Evolutionary conservation across 1,284 basidiomycete species (phyloP).

Genomic region (Leccinum griseonigrum): DNA sequence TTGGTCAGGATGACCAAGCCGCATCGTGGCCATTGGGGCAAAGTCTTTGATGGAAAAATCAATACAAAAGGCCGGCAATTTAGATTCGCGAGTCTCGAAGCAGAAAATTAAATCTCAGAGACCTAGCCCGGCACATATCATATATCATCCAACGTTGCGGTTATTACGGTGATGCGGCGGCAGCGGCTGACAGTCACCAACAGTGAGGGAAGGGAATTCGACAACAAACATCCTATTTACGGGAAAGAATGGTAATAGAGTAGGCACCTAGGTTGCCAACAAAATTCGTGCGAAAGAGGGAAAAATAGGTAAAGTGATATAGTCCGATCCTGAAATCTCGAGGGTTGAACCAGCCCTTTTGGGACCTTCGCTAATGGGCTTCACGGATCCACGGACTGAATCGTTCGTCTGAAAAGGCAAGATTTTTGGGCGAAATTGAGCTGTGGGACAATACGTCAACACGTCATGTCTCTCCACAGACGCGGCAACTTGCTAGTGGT

Average conservation of each 20-base stretch:
- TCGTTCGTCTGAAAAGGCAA: conserved; percentile 9
- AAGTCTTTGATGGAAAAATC: conserved; percentile 15
- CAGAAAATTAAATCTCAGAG: conserved; percentile 22
- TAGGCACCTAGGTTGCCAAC: conserved; percentile 14
- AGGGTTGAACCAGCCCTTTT: background rate
- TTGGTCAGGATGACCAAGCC: conserved; percentile 13
- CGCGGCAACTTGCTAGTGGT: conserved; percentile 16
- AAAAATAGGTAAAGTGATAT: conserved; percentile 14
- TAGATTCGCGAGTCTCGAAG: conserved; percentile 21
- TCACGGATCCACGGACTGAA: conserved; percentile 13
- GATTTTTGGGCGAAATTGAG: conserved; percentile 11
- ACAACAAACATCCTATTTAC: conserved; percentile 16
- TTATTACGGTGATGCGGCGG: conserved; percentile 19
- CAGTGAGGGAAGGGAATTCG: conserved; percentile 20
- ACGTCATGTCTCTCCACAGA: conserved; percentile 28
- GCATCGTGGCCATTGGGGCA: conserved; percentile 5
- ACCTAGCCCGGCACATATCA: background rate
- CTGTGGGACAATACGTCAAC: conserved; percentile 18
- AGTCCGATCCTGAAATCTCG: conserved; percentile 18
- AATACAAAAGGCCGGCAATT: conserved; percentile 14
- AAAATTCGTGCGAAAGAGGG: conserved; percentile 14
- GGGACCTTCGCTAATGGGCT: conserved; percentile 10
- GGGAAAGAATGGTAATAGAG: conserved; percentile 15
- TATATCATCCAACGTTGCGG: conserved; percentile 10
- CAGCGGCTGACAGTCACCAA: conserved; percentile 17